A percentile compares a stretch with the other conserved stretches of the same genome.
These are phyloP conservation scores for Saturnispora besseyi DNA, from an alignment of 805 yeast genomes.

Conservation along the genomic window DNA sequence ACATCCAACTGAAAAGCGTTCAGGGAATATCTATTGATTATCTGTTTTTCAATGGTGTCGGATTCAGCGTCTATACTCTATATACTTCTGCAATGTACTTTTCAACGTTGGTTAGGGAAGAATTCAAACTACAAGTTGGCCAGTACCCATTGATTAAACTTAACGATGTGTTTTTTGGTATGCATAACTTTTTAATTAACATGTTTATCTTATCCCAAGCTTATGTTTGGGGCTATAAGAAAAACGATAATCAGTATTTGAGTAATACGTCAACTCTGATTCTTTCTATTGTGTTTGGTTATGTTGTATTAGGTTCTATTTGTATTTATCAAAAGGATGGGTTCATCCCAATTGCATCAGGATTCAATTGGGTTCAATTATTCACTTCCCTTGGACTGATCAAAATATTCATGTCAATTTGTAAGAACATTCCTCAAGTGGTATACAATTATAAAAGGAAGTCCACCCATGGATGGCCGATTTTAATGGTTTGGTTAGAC, in stretches of 20 bases:
- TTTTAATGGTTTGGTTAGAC: slow-evolving; percentile 28
- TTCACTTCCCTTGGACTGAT: slow-evolving; percentile 27
- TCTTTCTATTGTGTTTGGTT: slow-evolving; percentile 12
- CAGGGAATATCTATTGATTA: slow-evolving; percentile 31
- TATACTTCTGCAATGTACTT: slow-evolving; percentile 22
- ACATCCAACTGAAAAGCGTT: slow-evolving; percentile 24
- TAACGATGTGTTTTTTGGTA: slow-evolving; percentile 28
- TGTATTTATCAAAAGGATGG: slow-evolving; percentile 13
- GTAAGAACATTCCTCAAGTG: slow-evolving; percentile 30
- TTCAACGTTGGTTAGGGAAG: slow-evolving; percentile 21
- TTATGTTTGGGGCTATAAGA: slow-evolving; percentile 27
- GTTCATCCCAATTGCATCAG: slow-evolving; percentile 9
- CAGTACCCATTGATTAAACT: slow-evolving; percentile 24
- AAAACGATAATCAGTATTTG: slow-evolving; percentile 25
- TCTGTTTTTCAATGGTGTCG: slow-evolving; percentile 27
- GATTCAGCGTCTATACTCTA: slow-evolving; percentile 25
- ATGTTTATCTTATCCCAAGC: slow-evolving; percentile 25
- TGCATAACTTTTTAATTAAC: slow-evolving; percentile 24
- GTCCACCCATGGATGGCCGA: slow-evolving; percentile 33
- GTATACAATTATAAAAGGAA: slow-evolving; percentile 27
- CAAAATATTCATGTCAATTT: slow-evolving; percentile 27
- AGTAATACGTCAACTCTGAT: slow-evolving; percentile 19
- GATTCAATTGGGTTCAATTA: slow-evolving; percentile 26
- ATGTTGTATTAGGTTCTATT: slow-evolving; percentile 9
- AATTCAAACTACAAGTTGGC: slow-evolving; percentile 21